Conservation (phyloP, 768 basidiomycete species). For the Tulasnella sp. region DNA sequence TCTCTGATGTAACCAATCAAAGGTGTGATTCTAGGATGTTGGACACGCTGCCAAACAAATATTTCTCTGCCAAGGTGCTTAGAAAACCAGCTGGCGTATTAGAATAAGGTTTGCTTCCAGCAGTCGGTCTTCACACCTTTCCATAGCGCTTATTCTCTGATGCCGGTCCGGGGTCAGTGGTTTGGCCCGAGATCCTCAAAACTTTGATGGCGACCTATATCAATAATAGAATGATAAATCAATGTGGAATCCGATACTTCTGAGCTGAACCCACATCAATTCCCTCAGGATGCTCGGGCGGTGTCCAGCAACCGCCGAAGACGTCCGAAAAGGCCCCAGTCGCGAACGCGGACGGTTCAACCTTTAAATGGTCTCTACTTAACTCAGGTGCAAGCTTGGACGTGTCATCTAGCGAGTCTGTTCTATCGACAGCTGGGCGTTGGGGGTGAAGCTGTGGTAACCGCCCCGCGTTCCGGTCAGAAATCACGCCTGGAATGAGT, state of each 20-base stretch:
- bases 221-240: not conserved
- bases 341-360: not conserved
- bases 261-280: not conserved
- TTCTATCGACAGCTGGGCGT: not conserved
- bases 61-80: not conserved
- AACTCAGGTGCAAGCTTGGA: not conserved
- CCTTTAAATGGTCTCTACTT: not conserved
- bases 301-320: not conserved
- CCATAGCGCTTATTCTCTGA: not conserved
- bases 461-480: not conserved
- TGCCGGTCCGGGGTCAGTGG: not conserved
- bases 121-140: not conserved
- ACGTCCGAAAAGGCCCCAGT: not conserved
- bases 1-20: not conserved
- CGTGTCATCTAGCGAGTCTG: not conserved
- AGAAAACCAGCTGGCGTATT: not conserved
- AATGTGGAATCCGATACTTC: not conserved
- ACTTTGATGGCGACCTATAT: not conserved
- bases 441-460: not conserved
- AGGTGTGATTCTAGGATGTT: not conserved
- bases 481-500: not conserved
- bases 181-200: not conserved
- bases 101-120: not conserved
- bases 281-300: not conserved
- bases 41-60: conserved; percentile 1